These are phyloP conservation scores for Gossypium thurberi DNA, from an alignment of 345 rosid genomes.

Conservation along the genomic window DNA sequence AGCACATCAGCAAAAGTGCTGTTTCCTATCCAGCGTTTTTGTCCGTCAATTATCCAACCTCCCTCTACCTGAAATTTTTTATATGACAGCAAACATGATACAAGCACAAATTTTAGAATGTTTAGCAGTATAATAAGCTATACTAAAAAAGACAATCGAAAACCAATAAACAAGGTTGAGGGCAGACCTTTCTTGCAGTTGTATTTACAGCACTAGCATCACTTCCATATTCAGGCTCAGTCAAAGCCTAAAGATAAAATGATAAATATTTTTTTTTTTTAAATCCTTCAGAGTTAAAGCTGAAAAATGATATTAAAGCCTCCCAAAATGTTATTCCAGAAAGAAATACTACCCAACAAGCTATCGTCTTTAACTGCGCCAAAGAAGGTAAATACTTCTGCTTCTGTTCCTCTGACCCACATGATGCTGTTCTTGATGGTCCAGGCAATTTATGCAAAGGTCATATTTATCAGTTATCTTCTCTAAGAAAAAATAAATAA, in stretches of 20 bases:
- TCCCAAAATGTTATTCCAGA: background rate
- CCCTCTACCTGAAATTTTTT: conserved; percentile 54
- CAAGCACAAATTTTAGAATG: conserved; percentile 5
- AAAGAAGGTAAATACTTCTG: conserved; percentile 73
- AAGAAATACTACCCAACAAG: conserved; percentile 67
- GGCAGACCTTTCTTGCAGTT: conserved; percentile 72
- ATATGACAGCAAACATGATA: conserved; percentile 3
- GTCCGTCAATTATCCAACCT: conserved; percentile 86
- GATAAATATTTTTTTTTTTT: background rate
- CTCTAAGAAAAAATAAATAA: background rate
- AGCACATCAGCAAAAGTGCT: conserved; percentile 88
- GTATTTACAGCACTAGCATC: conserved; percentile 83
- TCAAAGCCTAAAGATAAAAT: conserved; percentile 54
- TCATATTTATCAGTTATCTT: background rate
- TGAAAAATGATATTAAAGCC: conserved; percentile 5
- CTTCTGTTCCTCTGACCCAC: conserved; percentile 92
- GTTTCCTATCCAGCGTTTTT: conserved; percentile 98
- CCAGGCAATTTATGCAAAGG: conserved; percentile 16
- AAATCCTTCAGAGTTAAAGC: background rate
- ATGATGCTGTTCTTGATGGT: conserved; percentile 52
- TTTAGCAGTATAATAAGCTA: background rate
- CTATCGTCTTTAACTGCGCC: conserved; percentile 61
- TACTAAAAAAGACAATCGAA: background rate
- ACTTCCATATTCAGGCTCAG: conserved; percentile 94
- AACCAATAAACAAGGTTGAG: background rate